Base-by-base conservation (phyloP, 768 basidiomycete species). In the Mycena chlorophos region DNA sequence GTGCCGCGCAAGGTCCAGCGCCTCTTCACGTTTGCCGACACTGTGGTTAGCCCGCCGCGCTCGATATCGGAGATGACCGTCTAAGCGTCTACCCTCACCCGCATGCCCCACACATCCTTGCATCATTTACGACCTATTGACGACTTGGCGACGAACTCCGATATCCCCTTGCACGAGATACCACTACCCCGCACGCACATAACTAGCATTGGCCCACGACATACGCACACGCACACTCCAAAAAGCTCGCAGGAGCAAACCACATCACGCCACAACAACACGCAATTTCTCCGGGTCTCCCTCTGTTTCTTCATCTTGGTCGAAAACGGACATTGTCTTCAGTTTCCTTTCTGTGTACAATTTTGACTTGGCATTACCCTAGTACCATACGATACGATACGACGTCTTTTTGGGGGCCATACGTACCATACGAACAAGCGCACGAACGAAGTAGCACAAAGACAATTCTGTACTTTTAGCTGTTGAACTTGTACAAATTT, bases 1-100 rank as follows among this genome's bases (percentile, higher is more conserved):
- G 78, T 79, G 59, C 75, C 78, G 60, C 69, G 76, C 30, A 39
- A 53, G 43, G n/a, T 43, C 39, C 88, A 90, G 70, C 75, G 83
- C 29, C 75, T 92, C 38, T 91, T 91, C 74, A 73, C 85, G 51
- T 91, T 91, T 68, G 77, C 82, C 19, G 78, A 73, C 57, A 79
- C 76, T 62, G 55, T 54, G 27, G 43, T 48, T 20, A 23, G 20
- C 45, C 5, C 5, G 27, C 13, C 45, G 8, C 6, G 22, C 8
- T 46, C 45, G 45, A 25, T n/a, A 26, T 46, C 23, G 25, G 45
- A 23, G 22, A 14, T 42, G 40, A 14, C 40, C 40, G 20, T 19
- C 22, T 27, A 46, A 13, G 20, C 45, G 45, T n/a, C n/a, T n/a
- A n/a, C n/a, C n/a, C n/a, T n/a, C n/a, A n/a, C n/a, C n/a, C n/a